phyloP scores from a whole-genome alignment of 1,284 basidiomycete genomes.

The Mycosarcoma mackinlayi region DNA sequence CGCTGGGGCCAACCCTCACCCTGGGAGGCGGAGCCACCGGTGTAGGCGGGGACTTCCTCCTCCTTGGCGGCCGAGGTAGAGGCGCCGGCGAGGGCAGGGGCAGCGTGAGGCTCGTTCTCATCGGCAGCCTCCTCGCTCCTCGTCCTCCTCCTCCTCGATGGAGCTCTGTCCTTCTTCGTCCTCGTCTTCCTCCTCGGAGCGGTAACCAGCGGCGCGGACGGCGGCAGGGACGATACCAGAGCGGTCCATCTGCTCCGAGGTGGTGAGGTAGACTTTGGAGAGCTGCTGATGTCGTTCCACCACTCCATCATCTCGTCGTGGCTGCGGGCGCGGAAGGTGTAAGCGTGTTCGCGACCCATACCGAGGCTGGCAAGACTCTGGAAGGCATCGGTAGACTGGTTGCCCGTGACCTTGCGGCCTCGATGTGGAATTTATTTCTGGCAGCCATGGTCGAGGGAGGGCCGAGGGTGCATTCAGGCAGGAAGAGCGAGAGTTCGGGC shows the following conservation, averaged over 20 bases:
- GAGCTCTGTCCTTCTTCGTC: conserved; percentile 78
- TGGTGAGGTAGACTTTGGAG: conserved; percentile 93
- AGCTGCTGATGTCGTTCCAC: conserved; percentile 99
- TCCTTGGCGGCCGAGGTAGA: conserved; percentile 57
- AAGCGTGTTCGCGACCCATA: conserved; percentile 75
- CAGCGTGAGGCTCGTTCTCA: conserved; percentile 46
- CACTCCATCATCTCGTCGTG: conserved; percentile 99
- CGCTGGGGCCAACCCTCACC: conserved; percentile 73
- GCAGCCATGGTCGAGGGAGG: conserved; percentile 81
- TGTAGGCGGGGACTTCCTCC: conserved; percentile 68
- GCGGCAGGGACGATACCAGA: conserved; percentile 92
- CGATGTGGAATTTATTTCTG: conserved; percentile 96
- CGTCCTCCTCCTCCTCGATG: conserved; percentile 77
- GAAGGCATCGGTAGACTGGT: conserved; percentile 76
- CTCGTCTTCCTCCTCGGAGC: conserved; percentile 72
- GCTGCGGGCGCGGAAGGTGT: conserved; percentile 88
- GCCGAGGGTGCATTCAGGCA: conserved; percentile 94
- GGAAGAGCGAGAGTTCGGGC: conserved; percentile 89
- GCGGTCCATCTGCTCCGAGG: conserved; percentile 91
- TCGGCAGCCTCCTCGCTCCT: conserved; percentile 71
- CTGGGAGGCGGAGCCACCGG: conserved; percentile 43
- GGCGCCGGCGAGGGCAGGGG: conserved; percentile 58
- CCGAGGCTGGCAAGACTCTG: conserved; percentile 72
- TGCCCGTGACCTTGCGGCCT: conserved; percentile 79
- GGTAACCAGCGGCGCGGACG: conserved; percentile 86